phyloP scores from a whole-genome alignment of 75 land plant species.

The Larix kaempferi region DNA sequence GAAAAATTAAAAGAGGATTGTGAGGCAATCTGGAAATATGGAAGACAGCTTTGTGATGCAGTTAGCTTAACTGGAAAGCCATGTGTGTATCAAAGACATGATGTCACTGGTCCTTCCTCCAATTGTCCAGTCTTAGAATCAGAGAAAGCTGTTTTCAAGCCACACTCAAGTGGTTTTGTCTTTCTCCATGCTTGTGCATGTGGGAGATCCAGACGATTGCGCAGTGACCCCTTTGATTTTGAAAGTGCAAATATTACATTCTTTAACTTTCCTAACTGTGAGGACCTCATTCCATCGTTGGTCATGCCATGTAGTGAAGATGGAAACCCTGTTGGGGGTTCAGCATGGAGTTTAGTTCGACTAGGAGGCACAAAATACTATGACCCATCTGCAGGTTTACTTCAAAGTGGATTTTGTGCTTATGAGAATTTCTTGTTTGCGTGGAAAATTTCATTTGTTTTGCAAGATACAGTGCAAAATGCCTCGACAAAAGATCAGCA shows the following conservation, averaged over 20 bases:
- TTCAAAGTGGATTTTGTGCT: constrained; percentile 82
- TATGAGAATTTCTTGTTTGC: constrained; percentile 58
- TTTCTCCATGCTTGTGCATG: constrained; percentile 99
- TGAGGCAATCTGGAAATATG: constrained; percentile 79
- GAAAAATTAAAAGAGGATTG: constrained; percentile 85
- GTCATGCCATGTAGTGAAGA: constrained; percentile 38
- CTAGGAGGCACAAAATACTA: constrained; percentile 84
- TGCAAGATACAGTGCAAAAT: constrained; percentile 11
- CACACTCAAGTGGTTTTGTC: constrained; percentile 89
- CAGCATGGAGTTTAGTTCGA: constrained; percentile 78
- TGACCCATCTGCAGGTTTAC: constrained; percentile 82
- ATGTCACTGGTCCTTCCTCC: constrained; percentile 9
- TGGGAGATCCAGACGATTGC: constrained; percentile 77
- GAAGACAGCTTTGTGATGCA: constrained; percentile 95
- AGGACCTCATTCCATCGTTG: constrained; percentile 63
- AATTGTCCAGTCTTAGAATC: neutral
- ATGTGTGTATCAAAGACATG: constrained; percentile 76
- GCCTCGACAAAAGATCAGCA: neutral
- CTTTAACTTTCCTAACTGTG: constrained; percentile 75
- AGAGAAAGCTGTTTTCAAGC: constrained; percentile 25
- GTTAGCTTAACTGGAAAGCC: constrained; percentile 94
- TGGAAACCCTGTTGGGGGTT: constrained; percentile 35
- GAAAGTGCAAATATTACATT: constrained; percentile 67
- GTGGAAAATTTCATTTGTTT: constrained; percentile 53
- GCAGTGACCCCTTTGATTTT: constrained; percentile 93